phyloP scores from a whole-genome alignment of 352 stramenopile species.

The Pythium folliculosum region DNA sequence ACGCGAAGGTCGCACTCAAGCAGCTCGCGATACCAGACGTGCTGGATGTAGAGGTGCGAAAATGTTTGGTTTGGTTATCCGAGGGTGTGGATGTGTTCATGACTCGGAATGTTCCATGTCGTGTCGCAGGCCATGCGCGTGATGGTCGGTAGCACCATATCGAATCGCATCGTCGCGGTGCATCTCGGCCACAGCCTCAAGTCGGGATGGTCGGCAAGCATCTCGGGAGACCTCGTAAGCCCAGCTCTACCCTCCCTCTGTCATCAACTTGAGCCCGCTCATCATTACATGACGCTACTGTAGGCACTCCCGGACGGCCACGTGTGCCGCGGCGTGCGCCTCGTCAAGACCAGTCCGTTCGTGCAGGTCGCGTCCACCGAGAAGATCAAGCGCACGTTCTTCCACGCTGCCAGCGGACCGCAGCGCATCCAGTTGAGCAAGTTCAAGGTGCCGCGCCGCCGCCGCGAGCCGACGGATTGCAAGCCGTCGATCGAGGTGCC shows the following conservation, averaged over 20 bases:
- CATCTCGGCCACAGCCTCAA: conserved; percentile 38
- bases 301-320: conserved; percentile 49
- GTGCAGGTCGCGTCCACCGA: conserved; percentile 54
- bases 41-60: conserved; percentile 44
- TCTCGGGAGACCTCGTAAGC: conserved; percentile 50
- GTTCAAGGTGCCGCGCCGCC: conserved; percentile 49
- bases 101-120: background rate
- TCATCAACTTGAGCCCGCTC: background rate
- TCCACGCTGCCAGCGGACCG: conserved; percentile 37
- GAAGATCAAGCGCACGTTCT: conserved; percentile 54
- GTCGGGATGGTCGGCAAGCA: conserved; percentile 32
- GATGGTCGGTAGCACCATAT: conserved; percentile 48
- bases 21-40: conserved; percentile 26
- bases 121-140: conserved; percentile 33
- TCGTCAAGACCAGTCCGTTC: conserved; percentile 45
- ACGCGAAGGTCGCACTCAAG: conserved; percentile 6
- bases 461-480: background rate
- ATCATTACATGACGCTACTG: background rate
- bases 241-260: background rate
- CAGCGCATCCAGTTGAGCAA: conserved; percentile 48
- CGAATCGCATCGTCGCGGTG: conserved; percentile 34
- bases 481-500: background rate
- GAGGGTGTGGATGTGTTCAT: background rate
- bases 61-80: too few relatives aligned
- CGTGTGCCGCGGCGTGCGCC: conserved; percentile 48